Evolutionary conservation across 345 rosid species (phyloP), one percentile per base, ranked within the genome.

Genomic region (Syzygium grande): DNA sequence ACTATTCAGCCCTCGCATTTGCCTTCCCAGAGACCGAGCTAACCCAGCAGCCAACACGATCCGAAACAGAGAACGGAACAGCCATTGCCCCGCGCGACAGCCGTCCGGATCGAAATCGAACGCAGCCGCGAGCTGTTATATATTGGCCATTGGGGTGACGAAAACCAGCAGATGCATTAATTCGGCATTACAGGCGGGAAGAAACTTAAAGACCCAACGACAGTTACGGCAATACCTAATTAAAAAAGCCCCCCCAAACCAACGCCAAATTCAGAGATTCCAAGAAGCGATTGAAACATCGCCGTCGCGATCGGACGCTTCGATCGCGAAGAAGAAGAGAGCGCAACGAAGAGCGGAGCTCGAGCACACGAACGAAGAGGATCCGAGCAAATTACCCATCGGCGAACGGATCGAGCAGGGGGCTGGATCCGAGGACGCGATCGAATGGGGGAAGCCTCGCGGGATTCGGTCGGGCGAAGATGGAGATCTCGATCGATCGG

Each of bases 211-310:
- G 56, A 84, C 52, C 38, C 38, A 3, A 52, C 30, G 51, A 84
- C 52, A 84, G 56, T 84, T 84, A 84, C 85, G 38, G 27, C 23
- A 84, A 51, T 84, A 52, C 56, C 85, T 84, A 84, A 25, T 52
- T 34, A 73, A 68, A 51, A 27, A 27, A 59, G 23, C 6, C 54
- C 51, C 55, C 6, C 54, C 27, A 25, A 7, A 1, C 38, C 41
- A 29, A 27, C 23, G 55, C 14, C 83, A 73, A 73, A 43, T 38
- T 73, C 83, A 38, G 8, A 38, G 27, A 73, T 73, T 34, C 11
- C 25, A 22, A 73, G 34, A 0, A 5, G 0, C 83, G 8, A 38
- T 41, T 10, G 46, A 43, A 1, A 73, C 49, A 73, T 68, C 27
- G 83, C 49, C 10, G 11, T 73, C 6, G 83, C 83, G 21, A 10